Percentiles rank a stretch among this genome's conserved stretches.
These are phyloP conservation scores for Fusarium avenaceum DNA, from an alignment of 2,329 filamentous ascomycete genomes.

Conservation along the genomic window DNA sequence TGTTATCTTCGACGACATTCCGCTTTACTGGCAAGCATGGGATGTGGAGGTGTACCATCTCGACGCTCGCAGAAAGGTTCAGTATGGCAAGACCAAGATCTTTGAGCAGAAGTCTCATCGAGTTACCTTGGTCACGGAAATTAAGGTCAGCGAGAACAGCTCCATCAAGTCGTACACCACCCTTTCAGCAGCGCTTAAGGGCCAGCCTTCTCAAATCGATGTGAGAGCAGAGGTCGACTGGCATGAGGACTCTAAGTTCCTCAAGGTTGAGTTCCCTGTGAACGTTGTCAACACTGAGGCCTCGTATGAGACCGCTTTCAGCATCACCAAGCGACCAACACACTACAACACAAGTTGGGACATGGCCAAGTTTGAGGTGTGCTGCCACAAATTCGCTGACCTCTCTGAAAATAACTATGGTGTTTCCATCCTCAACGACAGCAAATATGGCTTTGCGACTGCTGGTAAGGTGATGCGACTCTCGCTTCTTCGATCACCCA, in stretches of 20 bases:
- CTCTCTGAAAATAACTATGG: constrained; percentile 89
- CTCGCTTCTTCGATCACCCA: constrained; percentile 86
- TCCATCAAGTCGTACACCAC: constrained; percentile 89
- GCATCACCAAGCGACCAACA: constrained; percentile 87
- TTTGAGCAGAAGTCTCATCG: constrained; percentile 78
- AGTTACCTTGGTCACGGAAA: constrained; percentile 86
- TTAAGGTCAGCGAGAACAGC: constrained; percentile 87
- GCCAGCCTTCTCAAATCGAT: constrained; percentile 75
- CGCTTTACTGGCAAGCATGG: constrained; percentile 97
- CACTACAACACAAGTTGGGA: constrained; percentile 99
- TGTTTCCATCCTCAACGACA: constrained; percentile 93
- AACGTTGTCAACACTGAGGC: constrained; percentile 92
- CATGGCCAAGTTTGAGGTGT: constrained; percentile 98
- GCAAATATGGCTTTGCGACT: constrained; percentile 96
- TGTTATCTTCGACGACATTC: constrained; percentile 97
- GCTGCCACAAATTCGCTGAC: constrained; percentile 94
- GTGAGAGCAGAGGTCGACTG: constrained; percentile 92
- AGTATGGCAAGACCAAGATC: constrained; percentile 76
- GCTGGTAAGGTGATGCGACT: constrained; percentile 90
- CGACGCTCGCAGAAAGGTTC: constrained; percentile 83
- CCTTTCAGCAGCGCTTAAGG: constrained; percentile 76
- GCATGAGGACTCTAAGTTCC: constrained; percentile 96
- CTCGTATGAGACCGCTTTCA: constrained; percentile 94
- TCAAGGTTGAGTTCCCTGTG: constrained; percentile 98
- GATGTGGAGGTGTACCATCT: constrained; percentile 98